phyloP scores from a whole-genome alignment of 441 rosid genomes.

The Arabidopsis lyrata region DNA sequence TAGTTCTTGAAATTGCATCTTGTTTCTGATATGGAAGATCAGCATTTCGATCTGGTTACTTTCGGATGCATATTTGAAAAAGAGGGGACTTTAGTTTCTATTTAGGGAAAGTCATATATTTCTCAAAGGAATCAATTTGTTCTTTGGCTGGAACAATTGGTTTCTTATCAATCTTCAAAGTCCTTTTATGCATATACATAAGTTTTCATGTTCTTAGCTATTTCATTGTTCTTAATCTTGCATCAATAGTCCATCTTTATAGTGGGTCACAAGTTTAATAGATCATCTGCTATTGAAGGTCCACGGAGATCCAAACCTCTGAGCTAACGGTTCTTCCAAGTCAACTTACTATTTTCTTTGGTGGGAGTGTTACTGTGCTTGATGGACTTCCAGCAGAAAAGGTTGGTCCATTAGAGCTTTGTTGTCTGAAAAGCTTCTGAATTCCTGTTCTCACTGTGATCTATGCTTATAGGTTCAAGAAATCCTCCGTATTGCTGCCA shows the following conservation, averaged over 20 bases:
- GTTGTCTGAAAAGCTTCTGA: neutral
- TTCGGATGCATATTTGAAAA: neutral
- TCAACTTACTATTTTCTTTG: constrained; percentile 86
- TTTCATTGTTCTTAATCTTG: neutral
- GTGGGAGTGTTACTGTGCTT: constrained; percentile 77
- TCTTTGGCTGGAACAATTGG: neutral
- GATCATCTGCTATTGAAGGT: constrained; percentile 45
- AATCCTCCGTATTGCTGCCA: constrained; percentile 69
- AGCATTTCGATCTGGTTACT: neutral
- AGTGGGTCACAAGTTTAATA: neutral
- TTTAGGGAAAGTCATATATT: constrained; percentile 24
- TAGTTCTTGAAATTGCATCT: neutral
- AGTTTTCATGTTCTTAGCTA: neutral
- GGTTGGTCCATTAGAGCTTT: constrained; percentile 49
- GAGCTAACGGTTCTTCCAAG: constrained; percentile 48
- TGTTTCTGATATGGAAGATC: neutral
- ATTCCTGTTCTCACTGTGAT: neutral
- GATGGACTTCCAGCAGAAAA: constrained; percentile 74
- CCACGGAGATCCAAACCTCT: constrained; percentile 41
- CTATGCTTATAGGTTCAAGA: constrained; percentile 62
- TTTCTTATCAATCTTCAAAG: neutral
- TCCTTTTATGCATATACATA: neutral
- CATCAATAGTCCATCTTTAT: constrained; percentile 10
- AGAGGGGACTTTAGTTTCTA: constrained; percentile 19
- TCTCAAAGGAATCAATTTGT: neutral